Evolutionary conservation across 306 rosid genomes (phyloP).

Genomic region (Coriaria nepalensis): DNA sequence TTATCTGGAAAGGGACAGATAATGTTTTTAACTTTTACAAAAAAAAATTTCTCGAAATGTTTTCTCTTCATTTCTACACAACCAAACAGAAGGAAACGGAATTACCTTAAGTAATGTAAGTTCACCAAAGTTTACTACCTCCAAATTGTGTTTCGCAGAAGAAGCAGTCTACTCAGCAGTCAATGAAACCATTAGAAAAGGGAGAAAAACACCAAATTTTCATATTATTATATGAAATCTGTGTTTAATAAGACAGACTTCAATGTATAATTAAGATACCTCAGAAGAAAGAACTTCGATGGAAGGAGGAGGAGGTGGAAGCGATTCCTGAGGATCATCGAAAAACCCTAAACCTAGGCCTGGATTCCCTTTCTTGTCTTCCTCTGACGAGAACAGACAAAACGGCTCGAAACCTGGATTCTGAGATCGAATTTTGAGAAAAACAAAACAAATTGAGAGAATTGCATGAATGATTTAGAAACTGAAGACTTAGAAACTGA

Average conservation of each 20-base stretch:
- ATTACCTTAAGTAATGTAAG: slow-evolving; percentile 67
- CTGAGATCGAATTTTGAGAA: slow-evolving; percentile 16
- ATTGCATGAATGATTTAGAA: not conserved
- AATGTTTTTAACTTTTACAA: not conserved
- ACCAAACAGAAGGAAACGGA: not conserved
- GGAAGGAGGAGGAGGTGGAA: slow-evolving; percentile 56
- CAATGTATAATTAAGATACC: slow-evolving; percentile 16
- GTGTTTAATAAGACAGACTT: slow-evolving; percentile 1
- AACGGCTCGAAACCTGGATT: slow-evolving; percentile 35
- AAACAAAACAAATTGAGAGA: not conserved
- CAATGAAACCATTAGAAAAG: not conserved
- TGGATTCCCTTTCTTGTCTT: slow-evolving; percentile 15
- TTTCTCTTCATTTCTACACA: not conserved
- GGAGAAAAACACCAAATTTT: slow-evolving; percentile 2
- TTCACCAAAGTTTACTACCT: slow-evolving; percentile 46
- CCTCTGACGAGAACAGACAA: slow-evolving; percentile 40
- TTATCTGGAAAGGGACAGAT: not conserved
- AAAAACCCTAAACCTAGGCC: slow-evolving; percentile 36
- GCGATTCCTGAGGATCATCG: slow-evolving; percentile 30
- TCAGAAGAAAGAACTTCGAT: slow-evolving; percentile 57
- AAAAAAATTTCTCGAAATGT: not conserved
- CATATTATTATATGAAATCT: slow-evolving; percentile 6
- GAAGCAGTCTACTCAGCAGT: slow-evolving; percentile 23
- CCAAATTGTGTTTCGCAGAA: slow-evolving; percentile 29
- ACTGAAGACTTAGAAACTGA: not conserved